phyloP scores from a whole-genome alignment of 1,284 basidiomycete species.

The Microbotryum saponariae region DNA sequence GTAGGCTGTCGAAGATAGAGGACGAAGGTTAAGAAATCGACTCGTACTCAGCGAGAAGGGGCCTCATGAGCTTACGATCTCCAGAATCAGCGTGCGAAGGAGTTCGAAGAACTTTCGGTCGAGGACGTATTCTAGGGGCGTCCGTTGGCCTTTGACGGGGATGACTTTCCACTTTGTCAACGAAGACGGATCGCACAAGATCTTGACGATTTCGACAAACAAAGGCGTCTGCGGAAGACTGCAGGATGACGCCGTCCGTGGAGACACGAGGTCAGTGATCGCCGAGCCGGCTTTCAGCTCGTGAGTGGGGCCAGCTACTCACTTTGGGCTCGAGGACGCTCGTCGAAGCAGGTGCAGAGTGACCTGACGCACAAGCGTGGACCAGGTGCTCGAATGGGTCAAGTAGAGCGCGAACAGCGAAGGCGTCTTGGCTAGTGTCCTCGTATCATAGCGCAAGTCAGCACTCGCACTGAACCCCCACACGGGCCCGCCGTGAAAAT shows the following conservation, averaged over 20 bases:
- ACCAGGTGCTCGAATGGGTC: slow-evolving; percentile 25
- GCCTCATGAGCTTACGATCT: slow-evolving; percentile 25
- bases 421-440: slow-evolving; percentile 11
- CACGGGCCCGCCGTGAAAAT: slow-evolving; percentile 30
- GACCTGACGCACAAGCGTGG: slow-evolving; percentile 37
- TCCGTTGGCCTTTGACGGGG: background rate
- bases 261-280: background rate
- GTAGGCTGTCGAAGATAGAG: slow-evolving; percentile 43
- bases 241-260: background rate
- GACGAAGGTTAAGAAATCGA: background rate
- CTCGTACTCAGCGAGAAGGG: slow-evolving; percentile 36
- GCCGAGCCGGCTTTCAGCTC: background rate
- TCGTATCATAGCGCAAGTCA: background rate
- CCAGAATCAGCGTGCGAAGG: slow-evolving; percentile 11
- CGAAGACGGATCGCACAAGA: slow-evolving; percentile 28
- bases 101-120: slow-evolving; percentile 8
- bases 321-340: slow-evolving; percentile 46
- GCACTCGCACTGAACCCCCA: slow-evolving; percentile 45
- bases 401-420: slow-evolving; percentile 17
- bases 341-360: slow-evolving; percentile 38
- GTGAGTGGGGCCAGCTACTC: slow-evolving; percentile 18
- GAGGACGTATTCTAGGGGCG: slow-evolving; percentile 12
- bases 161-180: slow-evolving; percentile 16
- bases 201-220: slow-evolving; percentile 33
- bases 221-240: slow-evolving; percentile 26